Percentiles rank a stretch among this genome's conserved stretches.
Evolutionary conservation across 140 eudicot species (phyloP).

Genomic region (Senecio squalidus): DNA sequence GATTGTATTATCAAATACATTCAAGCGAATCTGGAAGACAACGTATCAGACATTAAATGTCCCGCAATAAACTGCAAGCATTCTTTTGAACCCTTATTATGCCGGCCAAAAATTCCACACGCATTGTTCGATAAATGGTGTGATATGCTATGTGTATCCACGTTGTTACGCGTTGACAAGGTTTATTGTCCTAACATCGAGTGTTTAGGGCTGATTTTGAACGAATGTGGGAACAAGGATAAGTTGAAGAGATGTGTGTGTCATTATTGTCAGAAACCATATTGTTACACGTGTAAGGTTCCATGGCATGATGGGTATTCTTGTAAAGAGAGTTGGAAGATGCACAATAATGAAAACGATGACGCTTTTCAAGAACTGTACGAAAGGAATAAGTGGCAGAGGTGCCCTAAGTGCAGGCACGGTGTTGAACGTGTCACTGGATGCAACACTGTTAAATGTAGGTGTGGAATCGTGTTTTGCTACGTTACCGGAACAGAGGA

Average conservation of each 20-base stretch:
- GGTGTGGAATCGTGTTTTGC: too few species aligned
- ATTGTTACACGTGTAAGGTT: too few species aligned
- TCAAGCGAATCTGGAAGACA: too few species aligned
- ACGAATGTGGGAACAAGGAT: too few species aligned
- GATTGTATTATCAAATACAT: too few species aligned
- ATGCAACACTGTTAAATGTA: background rate
- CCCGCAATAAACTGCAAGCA: background rate
- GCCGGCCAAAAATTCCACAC: background rate
- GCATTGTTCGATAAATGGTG: background rate
- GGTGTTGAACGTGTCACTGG: background rate
- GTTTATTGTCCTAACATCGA: too few species aligned
- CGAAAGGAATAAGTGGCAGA: background rate
- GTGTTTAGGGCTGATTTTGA: too few species aligned
- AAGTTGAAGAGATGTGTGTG: too few species aligned
- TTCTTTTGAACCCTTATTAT: background rate
- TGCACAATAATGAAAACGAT: background rate
- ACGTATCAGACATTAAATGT: background rate
- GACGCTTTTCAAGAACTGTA: background rate
- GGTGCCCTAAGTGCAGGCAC: background rate
- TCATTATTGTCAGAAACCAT: too few species aligned
- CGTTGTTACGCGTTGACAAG: background rate
- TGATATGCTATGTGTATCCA: background rate
- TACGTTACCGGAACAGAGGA: too few species aligned
- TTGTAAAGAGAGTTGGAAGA: background rate
- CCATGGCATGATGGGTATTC: background rate